Evolutionary conservation across 1,139 yeast species (phyloP).

Genomic region (Taiozyma sp.): DNA sequence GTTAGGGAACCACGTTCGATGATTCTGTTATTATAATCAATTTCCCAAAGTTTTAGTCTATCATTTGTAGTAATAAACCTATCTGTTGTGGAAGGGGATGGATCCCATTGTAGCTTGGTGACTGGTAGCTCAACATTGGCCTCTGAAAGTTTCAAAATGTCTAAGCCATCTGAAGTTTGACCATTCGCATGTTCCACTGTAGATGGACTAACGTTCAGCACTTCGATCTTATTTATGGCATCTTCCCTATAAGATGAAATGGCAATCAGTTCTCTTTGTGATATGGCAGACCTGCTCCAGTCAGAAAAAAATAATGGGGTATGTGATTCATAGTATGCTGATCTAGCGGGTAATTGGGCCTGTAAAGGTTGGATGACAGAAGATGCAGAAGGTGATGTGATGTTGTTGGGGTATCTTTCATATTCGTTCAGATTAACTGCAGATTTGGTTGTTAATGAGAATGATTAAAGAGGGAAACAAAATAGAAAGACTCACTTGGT

Average conservation of each 20-base stretch:
- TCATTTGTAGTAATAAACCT: slow-evolving; percentile 67
- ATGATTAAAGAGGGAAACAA: neutral
- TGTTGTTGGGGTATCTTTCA: slow-evolving; percentile 12
- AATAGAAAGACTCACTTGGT: slow-evolving; percentile 10
- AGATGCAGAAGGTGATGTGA: neutral
- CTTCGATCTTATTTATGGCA: slow-evolving; percentile 43
- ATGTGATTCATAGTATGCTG: slow-evolving; percentile 53
- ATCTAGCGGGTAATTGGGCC: slow-evolving; percentile 29
- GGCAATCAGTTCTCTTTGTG: slow-evolving; percentile 48
- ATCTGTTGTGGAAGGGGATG: slow-evolving; percentile 25
- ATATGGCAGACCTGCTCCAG: slow-evolving; percentile 43
- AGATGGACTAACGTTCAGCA: slow-evolving; percentile 17
- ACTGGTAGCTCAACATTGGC: slow-evolving; percentile 55
- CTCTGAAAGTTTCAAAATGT: slow-evolving; percentile 45
- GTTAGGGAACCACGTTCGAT: slow-evolving; percentile 34
- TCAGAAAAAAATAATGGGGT: slow-evolving; percentile 64
- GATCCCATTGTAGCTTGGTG: slow-evolving; percentile 73
- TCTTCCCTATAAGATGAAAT: slow-evolving; percentile 71
- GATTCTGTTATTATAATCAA: slow-evolving; percentile 32
- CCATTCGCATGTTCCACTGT: slow-evolving; percentile 21
- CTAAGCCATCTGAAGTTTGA: slow-evolving; percentile 28
- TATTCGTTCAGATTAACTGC: slow-evolving; percentile 11
- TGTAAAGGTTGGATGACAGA: slow-evolving; percentile 8
- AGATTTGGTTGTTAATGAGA: neutral
- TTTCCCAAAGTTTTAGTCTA: slow-evolving; percentile 61